Evolutionary conservation across 2,329 filamentous ascomycete genomes (phyloP).

Genomic region (Thermothelomyces thermophilus): DNA sequence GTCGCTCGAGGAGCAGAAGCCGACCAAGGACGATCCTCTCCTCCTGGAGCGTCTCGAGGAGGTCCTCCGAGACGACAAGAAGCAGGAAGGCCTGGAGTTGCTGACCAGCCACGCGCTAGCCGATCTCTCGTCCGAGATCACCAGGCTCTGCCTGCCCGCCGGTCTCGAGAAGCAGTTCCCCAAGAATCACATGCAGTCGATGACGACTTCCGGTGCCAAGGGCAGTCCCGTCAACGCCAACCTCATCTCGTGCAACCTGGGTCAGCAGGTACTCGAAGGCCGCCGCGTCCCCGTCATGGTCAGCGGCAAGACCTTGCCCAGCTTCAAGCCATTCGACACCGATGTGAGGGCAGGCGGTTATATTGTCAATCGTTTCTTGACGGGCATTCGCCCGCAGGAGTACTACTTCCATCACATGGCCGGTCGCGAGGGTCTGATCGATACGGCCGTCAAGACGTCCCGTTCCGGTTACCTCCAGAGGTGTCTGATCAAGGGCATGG

Average conservation of each 20-base stretch:
- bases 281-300: conserved; percentile 95
- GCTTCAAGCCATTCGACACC: conserved; percentile 88
- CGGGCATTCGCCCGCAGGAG: conserved; percentile 91
- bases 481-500: conserved; percentile 98
- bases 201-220: conserved; percentile 96
- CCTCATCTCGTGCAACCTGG: conserved; percentile 94
- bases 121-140: conserved; percentile 70
- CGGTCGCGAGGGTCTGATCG: conserved; percentile 93
- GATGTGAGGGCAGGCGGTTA: conserved; percentile 86
- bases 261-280: conserved; percentile 93
- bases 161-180: conserved; percentile 90
- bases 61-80: conserved; percentile 82
- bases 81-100: conserved; percentile 84
- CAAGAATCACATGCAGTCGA: conserved; percentile 96
- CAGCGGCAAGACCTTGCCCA: conserved; percentile 91
- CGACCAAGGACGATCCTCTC: conserved; percentile 59
- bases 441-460: conserved; percentile 97
- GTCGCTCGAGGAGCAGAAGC: conserved; percentile 61
- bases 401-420: conserved; percentile 99
- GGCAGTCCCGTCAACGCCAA: conserved; percentile 91
- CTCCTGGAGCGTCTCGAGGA: conserved; percentile 76
- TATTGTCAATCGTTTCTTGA: conserved; percentile 93
- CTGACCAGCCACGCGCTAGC: conserved; percentile 69
- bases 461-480: conserved; percentile 93
- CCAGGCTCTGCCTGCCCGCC: conserved; percentile 68